Evolutionary conservation across 1,139 yeast genomes (phyloP), one percentile per base, ranked within the genome.

Genomic region (Saccharomycopsis phalli): DNA sequence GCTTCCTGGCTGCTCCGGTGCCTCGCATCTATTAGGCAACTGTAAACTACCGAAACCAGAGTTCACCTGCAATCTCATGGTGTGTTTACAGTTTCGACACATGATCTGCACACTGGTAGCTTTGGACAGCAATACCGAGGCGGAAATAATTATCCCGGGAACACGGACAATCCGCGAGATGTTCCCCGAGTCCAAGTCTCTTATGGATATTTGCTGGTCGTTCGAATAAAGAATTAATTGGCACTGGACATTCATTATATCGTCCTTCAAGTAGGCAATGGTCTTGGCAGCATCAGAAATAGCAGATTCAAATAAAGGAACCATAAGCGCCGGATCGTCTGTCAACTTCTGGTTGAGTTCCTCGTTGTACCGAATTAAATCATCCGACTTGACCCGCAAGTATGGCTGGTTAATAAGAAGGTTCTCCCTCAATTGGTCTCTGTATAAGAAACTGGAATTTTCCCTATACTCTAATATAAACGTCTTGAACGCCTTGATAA

Each of bases 361-460:
- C 55, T 87, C 97, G 56, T 86, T 83, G 63, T 74, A 91, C 4
- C 87, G 80, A 47, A 88, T 81, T 46, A 93, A 66, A 57, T 93
- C 95, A 44, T 82, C 95, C 39, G 86, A 70, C 52, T 84, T 78
- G 17, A 93, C 94, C 4, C 75, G 71, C 39, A 93, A 63, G 36
- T 70, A 73, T 60, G 78, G 87, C 54, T 80, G 76, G 48, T 81
- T 79, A 49, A 86, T 79, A 44, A 88, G 66, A 42, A 93, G 67
- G 58, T 88, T 87, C 53, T 87, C 95, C 51, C 96, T 70, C 42
- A 93, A 68, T 58, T 88, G 96, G 52, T 87, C 95, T 66, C 98
- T 70, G 65, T 93, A 93, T 34, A 87, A 67, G 60, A 83, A 91
- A 57, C 78, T 81, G 44, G 84, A 74, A 54, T 83, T 82, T 49